Percentiles rank a stretch among this genome's conserved stretches.
phyloP scores from a whole-genome alignment of 2,329 filamentous ascomycete species.

The Calonectria ilicicola region DNA sequence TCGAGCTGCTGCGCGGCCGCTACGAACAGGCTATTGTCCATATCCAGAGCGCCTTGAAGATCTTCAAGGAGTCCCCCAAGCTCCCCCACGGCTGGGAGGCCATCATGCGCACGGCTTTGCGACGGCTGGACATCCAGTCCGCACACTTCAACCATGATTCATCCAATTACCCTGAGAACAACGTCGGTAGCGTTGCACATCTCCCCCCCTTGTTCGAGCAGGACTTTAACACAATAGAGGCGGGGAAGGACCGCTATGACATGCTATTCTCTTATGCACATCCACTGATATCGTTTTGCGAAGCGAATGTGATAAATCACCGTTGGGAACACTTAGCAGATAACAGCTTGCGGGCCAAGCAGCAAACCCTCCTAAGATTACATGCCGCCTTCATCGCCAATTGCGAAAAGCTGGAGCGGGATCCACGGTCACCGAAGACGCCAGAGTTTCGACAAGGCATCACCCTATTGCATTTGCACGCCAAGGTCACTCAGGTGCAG shows the following conservation, averaged over 20 bases:
- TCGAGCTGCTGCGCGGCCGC: slow-evolving; percentile 4
- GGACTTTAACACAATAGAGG: not conserved
- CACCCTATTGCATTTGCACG: not conserved
- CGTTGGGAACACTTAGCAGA: not conserved
- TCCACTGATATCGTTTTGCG: not conserved
- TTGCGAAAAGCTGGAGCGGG: not conserved
- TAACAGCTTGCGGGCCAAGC: not conserved
- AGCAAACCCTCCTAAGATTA: not conserved
- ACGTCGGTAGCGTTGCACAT: not conserved
- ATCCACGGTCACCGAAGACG: not conserved
- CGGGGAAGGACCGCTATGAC: not conserved
- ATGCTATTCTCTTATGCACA: not conserved
- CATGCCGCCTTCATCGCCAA: not conserved
- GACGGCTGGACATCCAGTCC: not conserved
- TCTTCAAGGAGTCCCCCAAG: not conserved
- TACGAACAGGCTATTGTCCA: not conserved
- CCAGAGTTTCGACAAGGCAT: not conserved
- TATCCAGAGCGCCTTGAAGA: slow-evolving; percentile 2
- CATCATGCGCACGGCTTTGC: not conserved
- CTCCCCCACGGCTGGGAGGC: not conserved
- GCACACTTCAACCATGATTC: not conserved
- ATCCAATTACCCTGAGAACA: not conserved
- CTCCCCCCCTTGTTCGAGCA: not conserved
- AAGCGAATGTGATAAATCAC: not conserved
- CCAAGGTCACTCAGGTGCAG: not conserved